Conservation (phyloP, 257 asterid species). For the Perilla frutescens region DNA sequence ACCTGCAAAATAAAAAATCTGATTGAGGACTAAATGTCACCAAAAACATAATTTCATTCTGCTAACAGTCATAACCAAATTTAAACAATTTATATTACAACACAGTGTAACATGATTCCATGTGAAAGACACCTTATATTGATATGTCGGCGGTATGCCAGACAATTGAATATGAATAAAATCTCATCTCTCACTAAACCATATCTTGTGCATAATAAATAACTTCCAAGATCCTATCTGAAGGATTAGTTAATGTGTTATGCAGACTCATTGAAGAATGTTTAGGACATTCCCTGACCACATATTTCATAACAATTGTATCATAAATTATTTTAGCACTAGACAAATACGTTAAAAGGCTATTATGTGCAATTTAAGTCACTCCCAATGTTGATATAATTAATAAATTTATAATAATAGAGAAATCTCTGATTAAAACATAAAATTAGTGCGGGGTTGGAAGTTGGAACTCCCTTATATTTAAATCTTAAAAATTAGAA, state of each 20-base stretch:
- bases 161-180: background rate
- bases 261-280: conserved; percentile 2
- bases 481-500: background rate
- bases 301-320: background rate
- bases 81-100: background rate
- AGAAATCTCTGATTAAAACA: background rate
- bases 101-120: background rate
- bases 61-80: conserved; percentile 25
- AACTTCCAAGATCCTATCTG: background rate
- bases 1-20: conserved; percentile 42
- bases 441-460: background rate
- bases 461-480: background rate
- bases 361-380: background rate
- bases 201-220: background rate
- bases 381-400: background rate
- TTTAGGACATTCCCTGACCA: background rate
- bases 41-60: conserved; percentile 17
- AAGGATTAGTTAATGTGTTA: conserved; percentile 8
- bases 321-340: background rate
- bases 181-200: conserved; percentile 2
- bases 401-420: too few relatives aligned
- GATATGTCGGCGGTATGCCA: background rate
- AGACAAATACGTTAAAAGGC: background rate
- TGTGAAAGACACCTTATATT: background rate
- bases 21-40: conserved; percentile 13